These are phyloP conservation scores for Herpotrichia juniperi DNA, from an alignment of 2,329 filamentous ascomycete species.

Conservation along the genomic window DNA sequence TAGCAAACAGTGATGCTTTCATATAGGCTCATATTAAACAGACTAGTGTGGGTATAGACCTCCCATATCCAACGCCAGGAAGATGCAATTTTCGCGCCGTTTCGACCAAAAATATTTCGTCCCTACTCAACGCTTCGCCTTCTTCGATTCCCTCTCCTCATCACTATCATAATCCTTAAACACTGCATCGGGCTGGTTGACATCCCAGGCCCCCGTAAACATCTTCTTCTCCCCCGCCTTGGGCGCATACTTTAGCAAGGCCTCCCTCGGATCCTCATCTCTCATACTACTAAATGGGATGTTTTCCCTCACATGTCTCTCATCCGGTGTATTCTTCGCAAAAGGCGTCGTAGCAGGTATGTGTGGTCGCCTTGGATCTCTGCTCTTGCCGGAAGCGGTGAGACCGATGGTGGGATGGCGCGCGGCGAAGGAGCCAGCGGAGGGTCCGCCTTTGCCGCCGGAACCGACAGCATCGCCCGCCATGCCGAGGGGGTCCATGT, in stretches of 20 bases:
- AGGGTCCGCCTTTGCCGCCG: constrained; percentile 58
- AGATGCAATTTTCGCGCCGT: constrained; percentile 12
- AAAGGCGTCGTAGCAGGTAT: constrained; percentile 87
- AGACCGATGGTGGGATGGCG: constrained; percentile 74
- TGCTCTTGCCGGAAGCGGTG: constrained; percentile 76
- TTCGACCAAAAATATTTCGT: neutral
- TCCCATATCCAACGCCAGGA: constrained; percentile 17
- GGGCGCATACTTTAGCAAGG: constrained; percentile 91
- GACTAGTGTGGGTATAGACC: constrained; percentile 16
- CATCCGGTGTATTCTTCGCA: constrained; percentile 86
- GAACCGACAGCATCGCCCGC: constrained; percentile 78
- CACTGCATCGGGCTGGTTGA: constrained; percentile 89
- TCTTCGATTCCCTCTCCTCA: constrained; percentile 76
- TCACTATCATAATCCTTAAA: constrained; percentile 90
- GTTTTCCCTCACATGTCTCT: constrained; percentile 84
- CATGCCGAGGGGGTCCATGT: constrained; percentile 78
- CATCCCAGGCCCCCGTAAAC: constrained; percentile 92
- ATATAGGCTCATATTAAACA: neutral
- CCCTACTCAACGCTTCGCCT: constrained; percentile 25
- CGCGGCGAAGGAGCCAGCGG: constrained; percentile 57
- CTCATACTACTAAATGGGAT: constrained; percentile 92
- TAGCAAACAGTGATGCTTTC: neutral
- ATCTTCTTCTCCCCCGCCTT: constrained; percentile 90
- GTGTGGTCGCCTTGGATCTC: constrained; percentile 84
- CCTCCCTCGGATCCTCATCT: constrained; percentile 94